Conservation (phyloP, 495 filamentous ascomycete species). For the Aspergillus campestris region DNA sequence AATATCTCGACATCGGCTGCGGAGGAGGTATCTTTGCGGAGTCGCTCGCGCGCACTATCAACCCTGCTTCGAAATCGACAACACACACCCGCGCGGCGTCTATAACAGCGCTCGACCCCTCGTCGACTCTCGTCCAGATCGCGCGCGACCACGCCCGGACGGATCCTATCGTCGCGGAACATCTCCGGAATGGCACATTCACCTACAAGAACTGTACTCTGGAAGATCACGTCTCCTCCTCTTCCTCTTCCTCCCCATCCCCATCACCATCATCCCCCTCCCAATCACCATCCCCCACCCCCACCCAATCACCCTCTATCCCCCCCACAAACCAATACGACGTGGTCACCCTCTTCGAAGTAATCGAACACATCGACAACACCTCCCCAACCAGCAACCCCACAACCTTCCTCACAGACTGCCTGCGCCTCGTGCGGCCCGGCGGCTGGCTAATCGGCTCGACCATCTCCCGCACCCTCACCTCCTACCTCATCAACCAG, state of each 20-base stretch:
- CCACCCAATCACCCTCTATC: neutral
- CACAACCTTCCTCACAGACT: constrained; percentile 56
- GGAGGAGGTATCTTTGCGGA: constrained; percentile 96
- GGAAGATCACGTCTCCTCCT: constrained; percentile 51
- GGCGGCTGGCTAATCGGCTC: constrained; percentile 89
- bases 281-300: neutral
- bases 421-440: constrained; percentile 67
- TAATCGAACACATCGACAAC: constrained; percentile 74
- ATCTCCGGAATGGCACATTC: constrained; percentile 47
- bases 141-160: constrained; percentile 63
- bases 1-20: constrained; percentile 90
- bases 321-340: constrained; percentile 42
- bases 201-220: constrained; percentile 63
- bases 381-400: constrained; percentile 42
- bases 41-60: constrained; percentile 64
- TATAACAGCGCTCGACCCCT: constrained; percentile 82
- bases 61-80: constrained; percentile 39
- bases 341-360: constrained; percentile 83
- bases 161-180: constrained; percentile 48
- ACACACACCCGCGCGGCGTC: constrained; percentile 50
- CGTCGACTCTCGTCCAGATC: constrained; percentile 65
- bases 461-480: constrained; percentile 83
- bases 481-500: constrained; percentile 85
- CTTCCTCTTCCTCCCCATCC: neutral
- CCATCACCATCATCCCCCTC: neutral